Base-by-base conservation (phyloP, 2,329 filamentous ascomycete genomes). In the Sporothrix variecibatus region DNA sequence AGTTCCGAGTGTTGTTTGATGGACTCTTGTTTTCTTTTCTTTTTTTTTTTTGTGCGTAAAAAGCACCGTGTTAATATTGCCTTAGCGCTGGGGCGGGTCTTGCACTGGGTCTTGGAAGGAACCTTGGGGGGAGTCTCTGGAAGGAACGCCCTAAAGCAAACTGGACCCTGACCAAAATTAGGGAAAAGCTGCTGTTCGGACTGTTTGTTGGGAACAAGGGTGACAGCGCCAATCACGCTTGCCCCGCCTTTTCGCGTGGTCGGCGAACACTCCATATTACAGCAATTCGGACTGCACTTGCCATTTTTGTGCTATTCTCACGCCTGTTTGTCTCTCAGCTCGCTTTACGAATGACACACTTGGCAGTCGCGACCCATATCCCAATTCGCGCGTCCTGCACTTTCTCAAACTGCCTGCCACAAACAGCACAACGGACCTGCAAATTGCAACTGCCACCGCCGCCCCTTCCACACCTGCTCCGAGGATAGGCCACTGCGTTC, bases 31-130 rank as follows among this genome's bases (percentile, higher is more conserved):
- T 43, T 60, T 67, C 38, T 46, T 43, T 46, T 67, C 38, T 38
- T 65, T 65, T 60, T 56, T 12, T 38, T 65, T 65, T 9, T 20
- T n/a, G 1, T 11, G 40, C 9, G 9, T 23, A 15, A 67, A 17
- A 28, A 46, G 62, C 9, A 43, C 60, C 20, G n/a, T 43, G n/a
- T 43, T 26, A 64, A 65, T 65, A 26, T 65, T 65, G 60, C 60
- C 38, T 67, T 67, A 46, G 62, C 62, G 62, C 62, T 15, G n/a
- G 62, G 62, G 62, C 38, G 62, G 38, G 62, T 62, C 31, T 34
- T 62, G 46, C 17, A 28, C 62, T 20, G 62, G 38, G 31, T 6
- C 28, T 34, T 20, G 43, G 43, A 49, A 43, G 40, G 40, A 43
- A 9, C 9, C 15, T 49, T 7, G 12, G 15, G 26, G 58, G 58